Evolutionary conservation across 1,139 yeast species (phyloP).

Genomic region (Taphrina populina): DNA sequence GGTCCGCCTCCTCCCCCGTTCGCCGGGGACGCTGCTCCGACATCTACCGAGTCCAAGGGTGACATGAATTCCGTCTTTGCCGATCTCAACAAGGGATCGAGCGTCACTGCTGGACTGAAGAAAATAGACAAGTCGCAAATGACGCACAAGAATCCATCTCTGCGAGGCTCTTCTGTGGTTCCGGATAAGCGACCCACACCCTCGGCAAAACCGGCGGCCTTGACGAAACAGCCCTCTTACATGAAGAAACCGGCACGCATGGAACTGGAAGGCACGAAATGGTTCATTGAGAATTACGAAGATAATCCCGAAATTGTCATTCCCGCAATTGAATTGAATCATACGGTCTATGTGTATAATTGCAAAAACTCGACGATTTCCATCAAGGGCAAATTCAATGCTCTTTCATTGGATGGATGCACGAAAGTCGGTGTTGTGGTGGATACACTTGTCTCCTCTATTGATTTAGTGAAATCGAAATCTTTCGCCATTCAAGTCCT

Average conservation of each 20-base stretch:
- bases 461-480: slow-evolving; percentile 78
- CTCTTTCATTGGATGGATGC: slow-evolving; percentile 76
- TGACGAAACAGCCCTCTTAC: slow-evolving; percentile 47
- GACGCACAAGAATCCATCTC: slow-evolving; percentile 89
- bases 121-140: slow-evolving; percentile 91
- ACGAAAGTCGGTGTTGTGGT: slow-evolving; percentile 70
- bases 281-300: slow-evolving; percentile 82
- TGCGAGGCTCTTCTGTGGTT: slow-evolving; percentile 55
- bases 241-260: slow-evolving; percentile 47
- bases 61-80: slow-evolving; percentile 87
- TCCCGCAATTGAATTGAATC: slow-evolving; percentile 78
- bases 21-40: slow-evolving; percentile 47
- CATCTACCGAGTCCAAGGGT: slow-evolving; percentile 47
- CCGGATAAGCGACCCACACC: slow-evolving; percentile 54
- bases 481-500: slow-evolving; percentile 83
- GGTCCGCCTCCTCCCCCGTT: slow-evolving; percentile 84
- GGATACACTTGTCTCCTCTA: slow-evolving; percentile 81
- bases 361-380: slow-evolving; percentile 73
- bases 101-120: slow-evolving; percentile 77
- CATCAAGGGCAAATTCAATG: slow-evolving; percentile 87
- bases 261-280: slow-evolving; percentile 80
- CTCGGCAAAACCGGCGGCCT: slow-evolving; percentile 73
- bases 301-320: slow-evolving; percentile 54
- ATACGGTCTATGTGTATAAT: slow-evolving; percentile 83
- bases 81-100: slow-evolving; percentile 82